Conservation (phyloP, 495 filamentous ascomycete species). For the Cercophora sp. region DNA sequence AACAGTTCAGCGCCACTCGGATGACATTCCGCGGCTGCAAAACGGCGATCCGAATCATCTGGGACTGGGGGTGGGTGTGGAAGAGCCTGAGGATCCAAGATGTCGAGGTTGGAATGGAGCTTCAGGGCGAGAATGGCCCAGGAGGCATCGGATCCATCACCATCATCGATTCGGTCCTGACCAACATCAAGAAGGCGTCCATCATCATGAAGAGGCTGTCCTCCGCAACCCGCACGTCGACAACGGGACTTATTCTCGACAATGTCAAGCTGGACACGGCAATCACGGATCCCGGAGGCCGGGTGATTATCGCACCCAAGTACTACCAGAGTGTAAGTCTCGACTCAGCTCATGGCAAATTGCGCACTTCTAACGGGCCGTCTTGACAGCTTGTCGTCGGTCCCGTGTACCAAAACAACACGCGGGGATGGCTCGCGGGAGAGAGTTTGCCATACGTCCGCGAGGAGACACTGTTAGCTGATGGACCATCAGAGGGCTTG, state of each 20-base stretch:
- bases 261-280: neutral
- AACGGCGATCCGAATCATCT: neutral
- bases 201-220: neutral
- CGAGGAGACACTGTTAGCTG: too few relatives aligned
- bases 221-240: neutral
- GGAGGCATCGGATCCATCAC: neutral
- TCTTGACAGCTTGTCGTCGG: too few relatives aligned
- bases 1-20: neutral
- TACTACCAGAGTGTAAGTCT: too few relatives aligned
- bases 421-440: neutral
- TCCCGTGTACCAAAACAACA: too few relatives aligned
- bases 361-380: too few relatives aligned
- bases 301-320: too few relatives aligned
- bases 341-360: too few relatives aligned
- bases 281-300: too few relatives aligned
- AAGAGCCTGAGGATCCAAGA: neutral
- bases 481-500: too few relatives aligned
- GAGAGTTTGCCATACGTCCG: neutral
- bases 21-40: neutral
- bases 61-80: conserved; percentile 2
- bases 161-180: neutral
- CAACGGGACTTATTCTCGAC: neutral
- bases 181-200: neutral
- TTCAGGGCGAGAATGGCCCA: neutral
- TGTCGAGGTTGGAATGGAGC: neutral